Conservation (phyloP, 2,329 filamentous ascomycete species). For the Xylariomycetidae sp. region DNA sequence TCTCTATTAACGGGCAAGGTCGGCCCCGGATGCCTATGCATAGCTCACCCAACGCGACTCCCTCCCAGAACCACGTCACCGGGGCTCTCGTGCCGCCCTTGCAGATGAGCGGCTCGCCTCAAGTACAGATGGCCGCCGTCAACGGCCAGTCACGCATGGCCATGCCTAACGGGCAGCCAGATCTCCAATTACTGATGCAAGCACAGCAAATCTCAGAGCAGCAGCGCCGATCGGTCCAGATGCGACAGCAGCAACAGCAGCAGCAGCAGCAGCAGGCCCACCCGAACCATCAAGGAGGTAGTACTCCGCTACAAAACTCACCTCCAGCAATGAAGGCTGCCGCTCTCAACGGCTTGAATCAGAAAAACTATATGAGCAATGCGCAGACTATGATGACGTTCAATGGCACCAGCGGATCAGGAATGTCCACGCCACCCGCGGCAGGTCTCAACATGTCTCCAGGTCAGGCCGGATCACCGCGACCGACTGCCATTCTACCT, state of each 20-base stretch:
- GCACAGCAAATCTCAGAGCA: conserved; percentile 62
- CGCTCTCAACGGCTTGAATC: conserved; percentile 37
- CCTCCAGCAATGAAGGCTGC: conserved; percentile 39
- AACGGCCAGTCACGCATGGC: conserved; percentile 57
- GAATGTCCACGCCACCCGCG: conserved; percentile 38
- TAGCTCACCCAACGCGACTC: conserved; percentile 44
- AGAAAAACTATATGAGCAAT: conserved; percentile 48
- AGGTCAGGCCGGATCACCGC: conserved; percentile 38
- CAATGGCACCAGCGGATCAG: conserved; percentile 32
- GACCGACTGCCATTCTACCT: conserved; percentile 34
- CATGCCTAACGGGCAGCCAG: conserved; percentile 38
- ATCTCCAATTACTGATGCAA: conserved; percentile 54
- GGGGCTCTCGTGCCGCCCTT: conserved; percentile 47
- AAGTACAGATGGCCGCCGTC: conserved; percentile 62
- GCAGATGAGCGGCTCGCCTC: conserved; percentile 59
- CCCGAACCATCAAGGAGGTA: conserved; percentile 32
- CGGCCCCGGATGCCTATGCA: conserved; percentile 50
- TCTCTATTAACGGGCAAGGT: conserved; percentile 39
- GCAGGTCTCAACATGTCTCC: conserved; percentile 40
- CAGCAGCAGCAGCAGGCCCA: conserved; percentile 25
- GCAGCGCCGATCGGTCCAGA: conserved; percentile 47
- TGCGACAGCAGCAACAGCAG: conserved; percentile 31
- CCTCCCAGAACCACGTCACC: conserved; percentile 41
- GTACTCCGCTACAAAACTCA: conserved; percentile 29
- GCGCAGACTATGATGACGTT: conserved; percentile 47